These are phyloP conservation scores for Seiridium unicorne DNA, from an alignment of 2,329 filamentous ascomycete species.

Conservation along the genomic window DNA sequence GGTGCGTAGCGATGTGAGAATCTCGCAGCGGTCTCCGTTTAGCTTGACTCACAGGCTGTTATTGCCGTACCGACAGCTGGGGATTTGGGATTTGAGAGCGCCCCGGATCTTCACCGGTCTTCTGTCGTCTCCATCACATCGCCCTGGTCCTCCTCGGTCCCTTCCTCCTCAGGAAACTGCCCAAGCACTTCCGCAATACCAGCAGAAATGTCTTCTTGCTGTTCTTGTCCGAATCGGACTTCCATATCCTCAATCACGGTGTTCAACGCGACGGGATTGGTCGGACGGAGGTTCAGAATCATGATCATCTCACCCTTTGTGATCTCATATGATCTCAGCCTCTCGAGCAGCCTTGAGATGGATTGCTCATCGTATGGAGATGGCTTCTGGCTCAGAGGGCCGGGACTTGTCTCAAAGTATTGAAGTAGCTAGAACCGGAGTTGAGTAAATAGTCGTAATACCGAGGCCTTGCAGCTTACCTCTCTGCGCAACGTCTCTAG, in stretches of 20 bases:
- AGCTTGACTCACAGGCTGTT: no score
- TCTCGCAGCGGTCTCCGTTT: neutral
- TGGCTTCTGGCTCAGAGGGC: constrained; percentile 55
- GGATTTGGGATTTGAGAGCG: neutral
- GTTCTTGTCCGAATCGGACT: constrained; percentile 55
- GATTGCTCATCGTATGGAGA: constrained; percentile 50
- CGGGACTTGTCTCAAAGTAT: constrained; percentile 55
- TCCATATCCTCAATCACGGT: constrained; percentile 66
- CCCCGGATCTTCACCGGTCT: neutral
- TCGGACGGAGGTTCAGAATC: constrained; percentile 65
- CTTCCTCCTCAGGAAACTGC: constrained; percentile 38
- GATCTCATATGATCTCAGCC: constrained; percentile 55
- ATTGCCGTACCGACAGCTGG: no score
- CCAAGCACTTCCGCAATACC: constrained; percentile 59
- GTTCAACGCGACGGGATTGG: constrained; percentile 55
- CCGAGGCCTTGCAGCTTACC: constrained; percentile 38
- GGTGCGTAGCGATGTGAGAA: constrained; percentile 35
- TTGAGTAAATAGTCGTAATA: neutral
- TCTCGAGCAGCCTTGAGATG: constrained; percentile 53
- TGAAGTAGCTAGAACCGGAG: constrained; percentile 49
- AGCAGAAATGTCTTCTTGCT: constrained; percentile 57
- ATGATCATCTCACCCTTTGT: constrained; percentile 69
- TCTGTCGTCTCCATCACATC: constrained; percentile 35
- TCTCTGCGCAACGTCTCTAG: constrained; percentile 63
- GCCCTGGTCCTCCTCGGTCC: constrained; percentile 27